These are phyloP conservation scores for Trapa incisa DNA, from an alignment of 345 rosid genomes.

Conservation along the genomic window DNA sequence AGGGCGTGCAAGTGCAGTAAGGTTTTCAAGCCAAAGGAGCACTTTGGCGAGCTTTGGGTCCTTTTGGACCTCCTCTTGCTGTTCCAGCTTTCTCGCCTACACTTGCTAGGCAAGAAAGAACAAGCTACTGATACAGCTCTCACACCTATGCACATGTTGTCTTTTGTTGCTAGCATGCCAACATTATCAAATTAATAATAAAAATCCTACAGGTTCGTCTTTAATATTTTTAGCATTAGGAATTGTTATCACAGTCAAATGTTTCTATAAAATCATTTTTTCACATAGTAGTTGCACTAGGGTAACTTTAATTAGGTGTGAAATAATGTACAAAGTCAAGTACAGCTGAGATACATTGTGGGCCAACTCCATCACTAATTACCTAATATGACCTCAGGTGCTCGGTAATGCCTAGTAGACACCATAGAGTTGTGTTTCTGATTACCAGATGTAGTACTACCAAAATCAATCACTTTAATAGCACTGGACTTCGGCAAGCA, in stretches of 20 bases:
- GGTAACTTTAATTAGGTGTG: background rate
- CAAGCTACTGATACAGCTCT: too few species aligned
- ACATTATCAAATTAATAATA: background rate
- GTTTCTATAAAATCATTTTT: background rate
- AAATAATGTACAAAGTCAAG: background rate
- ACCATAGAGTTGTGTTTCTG: constrained; percentile 47
- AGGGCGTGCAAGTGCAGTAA: too few species aligned
- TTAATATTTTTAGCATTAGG: background rate
- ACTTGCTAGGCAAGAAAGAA: too few species aligned
- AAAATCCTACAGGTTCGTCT: background rate
- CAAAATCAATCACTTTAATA: constrained; percentile 71
- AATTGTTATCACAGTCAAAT: background rate
- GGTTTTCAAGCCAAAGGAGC: too few species aligned
- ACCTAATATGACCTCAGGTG: constrained; percentile 70
- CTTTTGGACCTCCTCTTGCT: too few species aligned
- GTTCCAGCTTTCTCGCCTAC: too few species aligned
- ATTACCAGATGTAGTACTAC: constrained; percentile 51
- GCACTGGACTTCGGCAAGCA: constrained; percentile 64
- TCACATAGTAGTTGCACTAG: background rate
- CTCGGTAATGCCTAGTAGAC: constrained; percentile 61
- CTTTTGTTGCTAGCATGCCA: background rate
- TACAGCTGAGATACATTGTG: background rate
- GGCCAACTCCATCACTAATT: background rate
- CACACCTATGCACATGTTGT: too few species aligned
- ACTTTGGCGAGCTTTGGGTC: too few species aligned